Evolutionary conservation across 73 alveolate genomes (phyloP).

Genomic region (Halteria grandinella): DNA sequence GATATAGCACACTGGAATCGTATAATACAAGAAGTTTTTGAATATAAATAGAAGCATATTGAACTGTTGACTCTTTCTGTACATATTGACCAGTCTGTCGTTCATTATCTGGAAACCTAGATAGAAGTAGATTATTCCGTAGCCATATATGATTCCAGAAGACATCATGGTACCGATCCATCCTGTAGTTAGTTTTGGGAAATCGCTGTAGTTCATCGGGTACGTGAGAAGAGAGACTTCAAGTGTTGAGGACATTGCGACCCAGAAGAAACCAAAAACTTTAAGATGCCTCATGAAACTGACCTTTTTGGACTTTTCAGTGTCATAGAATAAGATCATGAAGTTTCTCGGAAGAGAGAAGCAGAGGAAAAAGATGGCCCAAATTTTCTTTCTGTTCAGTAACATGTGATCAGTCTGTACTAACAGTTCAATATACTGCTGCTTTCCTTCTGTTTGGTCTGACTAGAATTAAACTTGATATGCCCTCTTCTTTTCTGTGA

Average conservation of each 20-base stretch:
- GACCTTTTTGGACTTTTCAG: slow-evolving; percentile 23
- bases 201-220: slow-evolving; percentile 17
- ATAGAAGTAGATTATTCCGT: slow-evolving; percentile 14
- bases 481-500: slow-evolving; percentile 5
- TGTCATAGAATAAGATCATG: slow-evolving; percentile 35
- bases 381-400: slow-evolving; percentile 19
- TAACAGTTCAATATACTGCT: slow-evolving; percentile 27
- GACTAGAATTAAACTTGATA: neutral
- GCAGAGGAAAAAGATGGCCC: slow-evolving; percentile 49
- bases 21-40: slow-evolving; percentile 17
- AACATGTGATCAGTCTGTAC: slow-evolving; percentile 5
- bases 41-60: slow-evolving; percentile 10
- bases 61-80: neutral
- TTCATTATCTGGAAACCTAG: slow-evolving; percentile 26
- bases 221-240: neutral
- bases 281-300: slow-evolving; percentile 23
- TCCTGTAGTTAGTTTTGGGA: slow-evolving; percentile 19
- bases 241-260: neutral
- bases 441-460: slow-evolving; percentile 12
- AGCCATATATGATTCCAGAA: slow-evolving; percentile 29
- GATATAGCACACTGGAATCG: slow-evolving; percentile 6
- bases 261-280: slow-evolving; percentile 40
- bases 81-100: neutral
- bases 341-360: slow-evolving; percentile 38
- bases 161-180: slow-evolving; percentile 4